A percentile compares a stretch with the other conserved stretches of the same genome.
phyloP scores from a whole-genome alignment of 1,284 basidiomycete genomes.

The Leccinum solheimii region DNA sequence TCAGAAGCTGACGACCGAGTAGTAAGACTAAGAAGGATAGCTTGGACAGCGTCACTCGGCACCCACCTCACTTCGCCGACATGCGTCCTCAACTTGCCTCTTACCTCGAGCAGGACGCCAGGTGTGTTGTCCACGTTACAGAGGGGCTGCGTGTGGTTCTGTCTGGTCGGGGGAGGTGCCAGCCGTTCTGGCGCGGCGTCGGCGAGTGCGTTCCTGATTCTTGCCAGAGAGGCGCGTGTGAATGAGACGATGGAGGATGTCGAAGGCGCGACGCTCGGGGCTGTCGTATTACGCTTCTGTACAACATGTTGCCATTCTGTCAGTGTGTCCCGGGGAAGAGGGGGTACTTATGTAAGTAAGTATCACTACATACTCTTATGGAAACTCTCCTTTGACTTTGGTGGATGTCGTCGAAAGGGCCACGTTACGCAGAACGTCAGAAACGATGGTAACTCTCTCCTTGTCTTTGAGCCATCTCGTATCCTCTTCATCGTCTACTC shows the following conservation, averaged over 20 bases:
- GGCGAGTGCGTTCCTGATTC: constrained; percentile 44
- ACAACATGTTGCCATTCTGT: constrained; percentile 29
- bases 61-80: constrained; percentile 80
- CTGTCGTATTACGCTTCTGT: constrained; percentile 17
- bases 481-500: constrained; percentile 7
- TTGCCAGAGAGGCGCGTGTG: constrained; percentile 39
- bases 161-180: constrained; percentile 17
- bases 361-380: neutral
- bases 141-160: constrained; percentile 59
- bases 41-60: neutral
- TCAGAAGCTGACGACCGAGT: constrained; percentile 44
- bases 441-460: constrained; percentile 54
- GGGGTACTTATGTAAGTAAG: no score
- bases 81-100: constrained; percentile 64
- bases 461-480: constrained; percentile 5
- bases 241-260: constrained; percentile 33
- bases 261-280: constrained; percentile 4
- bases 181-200: constrained; percentile 6
- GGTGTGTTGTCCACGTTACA: constrained; percentile 68
- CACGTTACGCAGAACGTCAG: constrained; percentile 60
- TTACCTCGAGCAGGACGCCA: constrained; percentile 69
- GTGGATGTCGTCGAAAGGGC: constrained; percentile 78
- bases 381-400: constrained; percentile 1
- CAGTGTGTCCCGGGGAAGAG: neutral
- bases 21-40: no score